Conservation (phyloP, 257 asterid species). For the Primulina eburnea region DNA sequence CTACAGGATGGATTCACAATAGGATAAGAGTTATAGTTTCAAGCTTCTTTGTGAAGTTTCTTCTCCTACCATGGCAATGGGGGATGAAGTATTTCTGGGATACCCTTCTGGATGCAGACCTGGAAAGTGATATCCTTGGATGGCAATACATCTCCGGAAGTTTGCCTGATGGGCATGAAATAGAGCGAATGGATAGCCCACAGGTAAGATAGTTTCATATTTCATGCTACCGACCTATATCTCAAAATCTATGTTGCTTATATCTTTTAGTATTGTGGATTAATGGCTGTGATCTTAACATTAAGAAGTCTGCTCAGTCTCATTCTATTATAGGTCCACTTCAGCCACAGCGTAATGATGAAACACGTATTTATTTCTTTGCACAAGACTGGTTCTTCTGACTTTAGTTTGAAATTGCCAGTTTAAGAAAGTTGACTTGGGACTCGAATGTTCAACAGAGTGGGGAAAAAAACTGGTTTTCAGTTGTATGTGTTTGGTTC, state of each 20-base stretch:
- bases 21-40: slow-evolving; percentile 76
- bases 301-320: not conserved
- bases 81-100: slow-evolving; percentile 99
- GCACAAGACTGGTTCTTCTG: not conserved
- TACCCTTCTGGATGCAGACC: slow-evolving; percentile 86
- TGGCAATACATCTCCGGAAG: slow-evolving; percentile 95
- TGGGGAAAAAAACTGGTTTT: too few relatives aligned
- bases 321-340: not conserved
- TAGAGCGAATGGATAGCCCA: slow-evolving; percentile 85
- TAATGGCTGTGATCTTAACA: not conserved
- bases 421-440: not conserved
- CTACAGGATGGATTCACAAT: slow-evolving; percentile 94
- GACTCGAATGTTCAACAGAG: not conserved
- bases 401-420: not conserved
- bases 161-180: slow-evolving; percentile 92
- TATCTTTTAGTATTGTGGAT: not conserved
- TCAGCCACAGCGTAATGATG: not conserved
- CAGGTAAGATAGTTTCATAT: slow-evolving; percentile 47
- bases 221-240: not conserved
- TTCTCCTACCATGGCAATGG: slow-evolving; percentile 95
- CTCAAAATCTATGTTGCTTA: not conserved
- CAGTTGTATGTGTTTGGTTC: not conserved
- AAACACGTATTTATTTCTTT: not conserved
- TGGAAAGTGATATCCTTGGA: slow-evolving; percentile 88
- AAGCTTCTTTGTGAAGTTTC: slow-evolving; percentile 79